A percentile compares a stretch with the other conserved stretches of the same genome.
Conservation (phyloP, 176 grass and related monocot genomes). For the Aegilops longissima region DNA sequence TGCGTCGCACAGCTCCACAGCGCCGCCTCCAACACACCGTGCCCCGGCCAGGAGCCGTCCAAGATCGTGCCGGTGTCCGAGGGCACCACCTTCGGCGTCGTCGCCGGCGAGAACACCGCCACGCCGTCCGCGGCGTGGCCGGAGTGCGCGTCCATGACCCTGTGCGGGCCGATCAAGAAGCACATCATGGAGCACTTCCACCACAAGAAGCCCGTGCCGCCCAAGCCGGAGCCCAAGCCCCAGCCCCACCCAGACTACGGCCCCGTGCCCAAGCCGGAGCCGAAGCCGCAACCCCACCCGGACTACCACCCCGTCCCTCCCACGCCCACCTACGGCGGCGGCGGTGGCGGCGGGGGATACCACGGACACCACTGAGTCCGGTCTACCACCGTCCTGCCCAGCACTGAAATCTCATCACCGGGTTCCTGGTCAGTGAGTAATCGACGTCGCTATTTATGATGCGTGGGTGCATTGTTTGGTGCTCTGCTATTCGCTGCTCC, state of each 20-base stretch:
- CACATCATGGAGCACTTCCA: neutral
- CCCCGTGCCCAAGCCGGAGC: neutral
- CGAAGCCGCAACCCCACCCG: neutral
- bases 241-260: neutral
- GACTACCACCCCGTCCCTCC: neutral
- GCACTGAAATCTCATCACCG: neutral
- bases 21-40: neutral
- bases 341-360: neutral
- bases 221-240: neutral
- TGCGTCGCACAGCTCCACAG: constrained; percentile 35
- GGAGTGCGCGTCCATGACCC: neutral
- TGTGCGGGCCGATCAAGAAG: constrained; percentile 26
- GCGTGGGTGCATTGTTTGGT: too few species aligned
- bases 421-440: too few species aligned
- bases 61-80: neutral
- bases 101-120: neutral
- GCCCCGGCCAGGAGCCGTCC: constrained; percentile 33
- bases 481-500: too few species aligned
- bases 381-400: neutral
- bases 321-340: neutral
- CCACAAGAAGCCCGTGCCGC: neutral
- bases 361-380: neutral
- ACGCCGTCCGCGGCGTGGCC: accelerated
- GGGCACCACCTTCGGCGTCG: neutral
- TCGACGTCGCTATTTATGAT: too few species aligned